Base-by-base conservation (phyloP, 2,329 filamentous ascomycete species). In the Ascocoryne sarcoides region DNA sequence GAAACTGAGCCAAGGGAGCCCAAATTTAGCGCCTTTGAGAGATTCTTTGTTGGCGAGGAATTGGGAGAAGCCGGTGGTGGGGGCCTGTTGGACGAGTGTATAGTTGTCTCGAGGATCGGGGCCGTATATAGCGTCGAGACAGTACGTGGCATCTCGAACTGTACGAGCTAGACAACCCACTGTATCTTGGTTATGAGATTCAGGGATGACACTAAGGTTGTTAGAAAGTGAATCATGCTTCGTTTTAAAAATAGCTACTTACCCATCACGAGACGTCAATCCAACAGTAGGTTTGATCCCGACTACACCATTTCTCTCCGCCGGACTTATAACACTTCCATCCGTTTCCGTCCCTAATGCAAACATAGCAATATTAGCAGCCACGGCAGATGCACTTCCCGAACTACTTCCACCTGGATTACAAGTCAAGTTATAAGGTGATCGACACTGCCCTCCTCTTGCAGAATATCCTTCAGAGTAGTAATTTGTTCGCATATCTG, bases 221-320 rank as follows among this genome's bases (percentile, higher is more conserved):
- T 75, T 62, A 1, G 60, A 65, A 43, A 70, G 52, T 79, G 72
- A 21, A 65, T 60, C 2, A 76, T 45, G 32, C 33, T 30, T 33
- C 37, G 36, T 34, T 16, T 34, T 4, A 21, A 33, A n/a, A 16
- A 5, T 10, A 10, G 33, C 3, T 12, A 42, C 48, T 36, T 40
- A 56, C 55, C 67, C 75, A 15, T 63, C 67, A 12, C 80, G 66
- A 7, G 81, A 84, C 0, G 80, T 85, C 37, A 85, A 60, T 0
- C 83, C 83, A 4, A 87, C 79, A 1, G 82, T 87, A 1, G 83
- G 82, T 61, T 87, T 88, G 58, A 88, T 73, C 3, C 83, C 83
- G 2, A 87, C 80, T 2, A 88, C 56, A 2, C 68, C 71, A 54
- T 83, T 84, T 4, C 79, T 66, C 57, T 81, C 73, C 1, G 83